Conservation (phyloP, 441 rosid species). For the Mallotus repandus region DNA sequence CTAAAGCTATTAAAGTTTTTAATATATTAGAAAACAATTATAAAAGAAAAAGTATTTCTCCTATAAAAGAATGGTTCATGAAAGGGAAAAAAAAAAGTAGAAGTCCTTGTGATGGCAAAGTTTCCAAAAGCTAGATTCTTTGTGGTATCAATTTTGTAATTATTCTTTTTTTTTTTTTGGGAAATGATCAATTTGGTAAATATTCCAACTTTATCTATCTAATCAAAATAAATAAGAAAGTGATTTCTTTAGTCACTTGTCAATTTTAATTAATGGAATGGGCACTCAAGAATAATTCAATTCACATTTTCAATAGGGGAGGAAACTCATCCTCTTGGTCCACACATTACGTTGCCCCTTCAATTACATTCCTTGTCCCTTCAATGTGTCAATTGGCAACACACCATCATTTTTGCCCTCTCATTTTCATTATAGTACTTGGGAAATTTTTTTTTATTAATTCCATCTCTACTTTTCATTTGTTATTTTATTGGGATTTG, state of each 20-base stretch:
- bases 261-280: neutral
- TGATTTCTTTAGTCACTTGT: neutral
- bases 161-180: no score
- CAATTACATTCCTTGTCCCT: neutral
- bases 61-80: no score
- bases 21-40: no score
- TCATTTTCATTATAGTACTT: neutral
- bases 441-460: no score
- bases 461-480: no score
- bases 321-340: neutral
- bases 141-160: no score
- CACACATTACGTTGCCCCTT: neutral
- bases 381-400: neutral
- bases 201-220: slow-evolving; percentile 1
- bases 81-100: neutral
- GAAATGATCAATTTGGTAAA: no score
- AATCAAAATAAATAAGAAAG: neutral
- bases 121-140: neutral
- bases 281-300: neutral
- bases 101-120: neutral
- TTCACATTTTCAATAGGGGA: neutral
- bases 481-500: no score
- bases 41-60: no score
- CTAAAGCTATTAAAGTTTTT: no score
- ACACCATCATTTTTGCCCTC: neutral